A percentile compares a stretch with the other conserved stretches of the same genome.
phyloP scores from a whole-genome alignment of 768 basidiomycete species.

The Leccinum arenicola region DNA sequence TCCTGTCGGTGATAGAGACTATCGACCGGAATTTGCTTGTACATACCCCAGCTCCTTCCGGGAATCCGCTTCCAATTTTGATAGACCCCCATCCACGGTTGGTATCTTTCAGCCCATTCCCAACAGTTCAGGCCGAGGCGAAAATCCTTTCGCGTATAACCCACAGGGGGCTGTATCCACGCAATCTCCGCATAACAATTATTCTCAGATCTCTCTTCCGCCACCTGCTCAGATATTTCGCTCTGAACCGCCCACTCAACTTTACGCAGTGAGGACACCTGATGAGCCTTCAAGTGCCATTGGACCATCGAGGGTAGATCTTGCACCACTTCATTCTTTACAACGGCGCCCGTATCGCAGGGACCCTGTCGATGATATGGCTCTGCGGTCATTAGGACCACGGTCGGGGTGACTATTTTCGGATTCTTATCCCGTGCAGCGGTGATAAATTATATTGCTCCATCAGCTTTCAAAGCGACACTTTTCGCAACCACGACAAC shows the following conservation, averaged over 20 bases:
- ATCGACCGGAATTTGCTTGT: conserved; percentile 16
- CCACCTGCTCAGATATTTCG: conserved; percentile 31
- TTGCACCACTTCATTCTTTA: conserved; percentile 58
- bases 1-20: conserved; percentile 12
- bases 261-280: conserved; percentile 28
- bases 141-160: conserved; percentile 8
- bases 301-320: conserved; percentile 36
- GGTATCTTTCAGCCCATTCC: conserved; percentile 12
- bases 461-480: conserved; percentile 15
- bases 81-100: conserved; percentile 20
- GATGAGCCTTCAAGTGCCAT: conserved; percentile 19
- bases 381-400: conserved; percentile 47
- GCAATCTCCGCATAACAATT: conserved; percentile 11
- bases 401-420: conserved; percentile 36
- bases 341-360: conserved; percentile 58
- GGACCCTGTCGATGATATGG: conserved; percentile 60
- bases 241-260: conserved; percentile 26
- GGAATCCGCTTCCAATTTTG: conserved; percentile 15
- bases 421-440: conserved; percentile 12
- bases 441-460: conserved; percentile 22
- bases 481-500: conserved; percentile 5
- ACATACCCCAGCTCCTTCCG: conserved; percentile 19
- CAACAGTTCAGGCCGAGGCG: conserved; percentile 5
- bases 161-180: conserved; percentile 4
- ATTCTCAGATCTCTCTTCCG: conserved; percentile 30